These are phyloP conservation scores for Phytophthora aleatoria DNA, from an alignment of 352 stramenopile species.

Conservation along the genomic window DNA sequence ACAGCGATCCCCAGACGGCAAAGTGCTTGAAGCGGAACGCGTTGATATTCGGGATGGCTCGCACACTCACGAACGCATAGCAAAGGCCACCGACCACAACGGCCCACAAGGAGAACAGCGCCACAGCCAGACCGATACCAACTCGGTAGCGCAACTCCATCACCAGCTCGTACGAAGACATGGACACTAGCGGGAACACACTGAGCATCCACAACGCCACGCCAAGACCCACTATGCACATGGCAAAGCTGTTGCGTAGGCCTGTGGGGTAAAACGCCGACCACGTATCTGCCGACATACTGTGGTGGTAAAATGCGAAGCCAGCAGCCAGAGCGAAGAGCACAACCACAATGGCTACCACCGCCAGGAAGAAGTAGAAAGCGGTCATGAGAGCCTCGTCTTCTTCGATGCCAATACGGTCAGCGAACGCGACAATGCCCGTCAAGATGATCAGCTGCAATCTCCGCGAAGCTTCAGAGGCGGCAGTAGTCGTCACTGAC, in stretches of 20 bases:
- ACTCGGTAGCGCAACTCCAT: slow-evolving; percentile 69
- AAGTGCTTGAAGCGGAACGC: slow-evolving; percentile 58
- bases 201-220: slow-evolving; percentile 61
- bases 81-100: slow-evolving; percentile 49
- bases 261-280: slow-evolving; percentile 24
- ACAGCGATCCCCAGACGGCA: slow-evolving; percentile 61
- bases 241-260: slow-evolving; percentile 45
- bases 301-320: slow-evolving; percentile 28
- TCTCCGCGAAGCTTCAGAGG: slow-evolving; percentile 37
- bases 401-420: slow-evolving; percentile 68
- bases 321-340: slow-evolving; percentile 42
- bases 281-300: slow-evolving; percentile 32
- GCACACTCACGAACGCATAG: slow-evolving; percentile 50
- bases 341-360: slow-evolving; percentile 41
- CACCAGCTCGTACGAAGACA: slow-evolving; percentile 62
- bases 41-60: slow-evolving; percentile 37
- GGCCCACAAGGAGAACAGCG: slow-evolving; percentile 50
- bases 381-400: slow-evolving; percentile 44
- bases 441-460: slow-evolving; percentile 61
- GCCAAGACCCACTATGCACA: slow-evolving; percentile 55
- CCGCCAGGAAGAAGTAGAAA: slow-evolving; percentile 51
- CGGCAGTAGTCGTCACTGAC: slow-evolving; percentile 39
- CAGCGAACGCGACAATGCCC: slow-evolving; percentile 71
- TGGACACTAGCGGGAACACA: slow-evolving; percentile 59
- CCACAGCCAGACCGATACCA: slow-evolving; percentile 47